Evolutionary conservation across 1,139 yeast genomes (phyloP).

Genomic region (Suhomyces bribrorum): DNA sequence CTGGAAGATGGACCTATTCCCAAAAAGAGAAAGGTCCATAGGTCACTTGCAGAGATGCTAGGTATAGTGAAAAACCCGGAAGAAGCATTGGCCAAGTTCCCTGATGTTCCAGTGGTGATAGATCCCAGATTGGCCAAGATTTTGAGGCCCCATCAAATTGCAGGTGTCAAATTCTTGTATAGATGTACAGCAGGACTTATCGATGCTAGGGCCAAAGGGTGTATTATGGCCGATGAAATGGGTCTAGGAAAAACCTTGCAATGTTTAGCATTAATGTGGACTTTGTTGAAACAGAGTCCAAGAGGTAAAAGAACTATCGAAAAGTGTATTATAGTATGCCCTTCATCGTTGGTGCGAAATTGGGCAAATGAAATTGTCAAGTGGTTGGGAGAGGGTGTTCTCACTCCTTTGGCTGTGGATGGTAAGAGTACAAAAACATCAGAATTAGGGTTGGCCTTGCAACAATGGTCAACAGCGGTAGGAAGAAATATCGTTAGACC

Average conservation of each 20-base stretch:
- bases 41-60: conserved; percentile 75
- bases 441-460: conserved; percentile 69
- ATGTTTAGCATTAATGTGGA: conserved; percentile 93
- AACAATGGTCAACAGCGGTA: conserved; percentile 84
- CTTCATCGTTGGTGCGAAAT: conserved; percentile 88
- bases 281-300: conserved; percentile 85
- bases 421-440: conserved; percentile 74
- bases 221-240: conserved; percentile 99
- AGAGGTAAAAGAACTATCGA: conserved; percentile 82
- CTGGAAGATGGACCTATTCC: conserved; percentile 16
- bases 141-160: conserved; percentile 93
- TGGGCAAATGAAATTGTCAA: conserved; percentile 97
- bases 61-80: conserved; percentile 64
- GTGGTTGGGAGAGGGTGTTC: conserved; percentile 92
- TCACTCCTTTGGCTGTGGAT: conserved; percentile 89
- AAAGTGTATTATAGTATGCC: conserved; percentile 93
- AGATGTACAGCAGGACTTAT: conserved; percentile 88
- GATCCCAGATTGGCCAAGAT: conserved; percentile 87
- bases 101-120: conserved; percentile 93
- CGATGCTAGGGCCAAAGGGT: conserved; percentile 87
- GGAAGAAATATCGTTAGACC: conserved; percentile 94
- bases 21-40: conserved; percentile 49
- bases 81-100: conserved; percentile 52
- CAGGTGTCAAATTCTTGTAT: conserved; percentile 89
- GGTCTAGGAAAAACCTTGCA: conserved; percentile 96